These are phyloP conservation scores for Jamesozyma gamospora DNA, from an alignment of 805 yeast genomes.

Conservation along the genomic window DNA sequence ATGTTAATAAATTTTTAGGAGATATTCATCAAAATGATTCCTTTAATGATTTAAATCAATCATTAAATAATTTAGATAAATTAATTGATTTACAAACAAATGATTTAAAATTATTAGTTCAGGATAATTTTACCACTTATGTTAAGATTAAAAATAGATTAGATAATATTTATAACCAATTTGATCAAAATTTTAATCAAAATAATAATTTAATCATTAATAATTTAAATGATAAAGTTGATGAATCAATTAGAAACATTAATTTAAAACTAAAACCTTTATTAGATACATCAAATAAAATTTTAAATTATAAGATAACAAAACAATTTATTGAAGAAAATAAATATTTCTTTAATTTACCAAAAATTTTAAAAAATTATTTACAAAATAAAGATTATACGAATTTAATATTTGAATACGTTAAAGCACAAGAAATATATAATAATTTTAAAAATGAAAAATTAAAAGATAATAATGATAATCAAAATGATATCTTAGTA, in stretches of 20 bases:
- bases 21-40: conserved; percentile 48
- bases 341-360: conserved; percentile 46
- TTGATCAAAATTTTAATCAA: conserved; percentile 24
- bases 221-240: conserved; percentile 33
- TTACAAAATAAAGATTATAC: conserved; percentile 46
- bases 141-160: conserved; percentile 55
- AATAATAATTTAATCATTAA: conserved; percentile 24
- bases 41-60: conserved; percentile 38
- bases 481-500: conserved; percentile 19
- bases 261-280: conserved; percentile 51
- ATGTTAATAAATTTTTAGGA: conserved; percentile 45
- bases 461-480: conserved; percentile 7
- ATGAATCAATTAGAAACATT: conserved; percentile 43
- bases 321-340: conserved; percentile 43
- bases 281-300: conserved; percentile 39
- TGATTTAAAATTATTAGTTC: conserved; percentile 42
- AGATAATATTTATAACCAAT: conserved; percentile 49
- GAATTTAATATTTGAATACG: conserved; percentile 46
- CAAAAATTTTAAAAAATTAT: conserved; percentile 36
- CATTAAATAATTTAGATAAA: conserved; percentile 40
- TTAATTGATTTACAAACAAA: conserved; percentile 41
- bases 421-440: conserved; percentile 33
- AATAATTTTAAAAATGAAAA: not conserved
- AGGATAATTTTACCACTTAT: conserved; percentile 51
- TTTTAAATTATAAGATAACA: conserved; percentile 40